A percentile compares a stretch with the other conserved stretches of the same genome.
Evolutionary conservation across 495 filamentous ascomycete species (phyloP).

Genomic region (Neurospora sp.): DNA sequence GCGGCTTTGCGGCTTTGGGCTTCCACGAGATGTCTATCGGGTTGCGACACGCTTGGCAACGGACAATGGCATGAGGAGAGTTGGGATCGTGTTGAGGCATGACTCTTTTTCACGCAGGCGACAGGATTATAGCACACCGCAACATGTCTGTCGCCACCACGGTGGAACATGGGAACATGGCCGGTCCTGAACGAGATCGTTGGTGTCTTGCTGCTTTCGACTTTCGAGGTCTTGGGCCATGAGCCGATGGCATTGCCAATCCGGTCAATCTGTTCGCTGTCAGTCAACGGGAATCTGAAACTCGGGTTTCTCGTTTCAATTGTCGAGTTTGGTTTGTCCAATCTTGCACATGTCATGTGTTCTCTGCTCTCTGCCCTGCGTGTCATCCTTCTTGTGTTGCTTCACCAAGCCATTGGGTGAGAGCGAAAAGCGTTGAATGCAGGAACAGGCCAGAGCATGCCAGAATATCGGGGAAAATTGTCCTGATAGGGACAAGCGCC

Average conservation of each 20-base stretch:
- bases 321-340: not conserved
- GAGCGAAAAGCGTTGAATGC: not conserved
- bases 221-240: not conserved
- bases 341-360: not conserved
- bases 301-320: not conserved
- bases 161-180: not conserved
- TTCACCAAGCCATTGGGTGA: not conserved
- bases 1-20: not conserved
- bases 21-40: not conserved
- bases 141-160: not conserved
- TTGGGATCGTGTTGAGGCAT: not conserved
- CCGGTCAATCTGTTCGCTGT: not conserved
- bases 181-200: not conserved
- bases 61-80: not conserved
- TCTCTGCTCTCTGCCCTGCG: not conserved
- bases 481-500: not conserved
- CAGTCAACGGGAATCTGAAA: not conserved
- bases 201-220: not conserved
- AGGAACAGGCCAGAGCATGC: not conserved
- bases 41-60: not conserved
- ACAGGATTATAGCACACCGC: not conserved
- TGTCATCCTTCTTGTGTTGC: not conserved
- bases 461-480: not conserved
- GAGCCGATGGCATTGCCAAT: not conserved
- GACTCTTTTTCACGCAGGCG: not conserved